Percentiles rank a stretch among this genome's conserved stretches.
These are phyloP conservation scores for Beauveria brongniartii DNA, from an alignment of 2,329 filamentous ascomycete genomes.

Conservation along the genomic window DNA sequence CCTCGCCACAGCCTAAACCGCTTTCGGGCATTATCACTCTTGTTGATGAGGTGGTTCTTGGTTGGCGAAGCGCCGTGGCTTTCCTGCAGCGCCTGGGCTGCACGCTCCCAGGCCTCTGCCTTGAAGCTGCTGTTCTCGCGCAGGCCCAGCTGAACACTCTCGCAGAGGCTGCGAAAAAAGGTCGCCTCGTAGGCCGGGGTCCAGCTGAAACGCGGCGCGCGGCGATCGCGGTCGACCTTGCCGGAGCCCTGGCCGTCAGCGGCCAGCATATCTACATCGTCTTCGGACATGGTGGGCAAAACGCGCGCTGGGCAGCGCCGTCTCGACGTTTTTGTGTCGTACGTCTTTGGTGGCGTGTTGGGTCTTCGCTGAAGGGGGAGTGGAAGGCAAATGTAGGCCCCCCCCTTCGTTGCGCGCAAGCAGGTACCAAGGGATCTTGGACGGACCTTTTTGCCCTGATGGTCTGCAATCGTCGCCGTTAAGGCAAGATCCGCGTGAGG, in stretches of 20 bases:
- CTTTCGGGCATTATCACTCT: constrained; percentile 55
- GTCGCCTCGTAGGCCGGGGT: constrained; percentile 50
- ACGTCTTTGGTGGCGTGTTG: neutral
- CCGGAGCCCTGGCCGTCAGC: constrained; percentile 25
- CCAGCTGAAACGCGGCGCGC: constrained; percentile 51
- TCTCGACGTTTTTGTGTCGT: neutral
- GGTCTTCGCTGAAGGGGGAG: constrained; percentile 5
- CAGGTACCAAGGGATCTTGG: constrained; percentile 1
- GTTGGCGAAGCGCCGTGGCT: constrained; percentile 49
- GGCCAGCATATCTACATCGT: constrained; percentile 29
- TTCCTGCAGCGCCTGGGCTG: constrained; percentile 44
- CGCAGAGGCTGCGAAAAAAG: constrained; percentile 53
- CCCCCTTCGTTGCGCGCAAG: constrained; percentile 11
- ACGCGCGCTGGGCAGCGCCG: neutral
- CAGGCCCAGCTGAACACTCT: constrained; percentile 49
- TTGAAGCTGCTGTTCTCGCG: constrained; percentile 54
- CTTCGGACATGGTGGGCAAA: constrained; percentile 27
- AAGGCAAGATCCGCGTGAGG: neutral
- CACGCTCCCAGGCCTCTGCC: constrained; percentile 52
- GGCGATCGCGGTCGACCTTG: constrained; percentile 31
- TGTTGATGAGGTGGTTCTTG: constrained; percentile 55
- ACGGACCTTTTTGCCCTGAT: neutral
- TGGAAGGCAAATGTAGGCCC: constrained; percentile 7
- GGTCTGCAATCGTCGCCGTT: neutral
- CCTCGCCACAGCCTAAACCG: constrained; percentile 55